phyloP scores from a whole-genome alignment of 495 filamentous ascomycete genomes.

The Daldinia loculata region DNA sequence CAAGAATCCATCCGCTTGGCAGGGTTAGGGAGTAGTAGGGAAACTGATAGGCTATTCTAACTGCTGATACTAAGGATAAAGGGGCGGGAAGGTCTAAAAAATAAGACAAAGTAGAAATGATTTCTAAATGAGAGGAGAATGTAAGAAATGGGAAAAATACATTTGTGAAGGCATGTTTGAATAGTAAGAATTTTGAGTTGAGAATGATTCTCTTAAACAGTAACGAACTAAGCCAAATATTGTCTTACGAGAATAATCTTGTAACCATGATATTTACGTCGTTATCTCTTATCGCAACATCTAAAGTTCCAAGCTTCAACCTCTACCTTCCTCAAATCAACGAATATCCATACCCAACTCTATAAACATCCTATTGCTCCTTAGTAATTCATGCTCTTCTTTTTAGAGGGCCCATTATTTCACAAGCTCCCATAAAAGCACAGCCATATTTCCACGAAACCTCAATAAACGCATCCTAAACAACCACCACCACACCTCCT shows the following conservation, averaged over 20 bases:
- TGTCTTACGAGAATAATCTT: not conserved
- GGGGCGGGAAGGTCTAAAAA: not conserved
- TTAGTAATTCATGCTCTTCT: not conserved
- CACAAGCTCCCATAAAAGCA: not conserved
- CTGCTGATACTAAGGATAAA: not conserved
- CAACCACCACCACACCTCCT: not conserved
- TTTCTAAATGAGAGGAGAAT: not conserved
- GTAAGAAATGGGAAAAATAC: not conserved
- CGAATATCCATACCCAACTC: not conserved
- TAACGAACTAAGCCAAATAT: not conserved
- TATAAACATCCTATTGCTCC: not conserved
- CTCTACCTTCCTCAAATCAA: not conserved
- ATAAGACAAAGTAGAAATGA: too few species aligned
- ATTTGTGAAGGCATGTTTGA: too few species aligned
- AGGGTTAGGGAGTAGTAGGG: constrained; percentile 6
- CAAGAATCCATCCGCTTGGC: constrained; percentile 21
- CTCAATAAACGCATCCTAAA: not conserved
- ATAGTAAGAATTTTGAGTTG: not conserved
- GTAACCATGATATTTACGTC: not conserved
- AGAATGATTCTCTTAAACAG: not conserved
- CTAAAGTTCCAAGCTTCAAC: not conserved
- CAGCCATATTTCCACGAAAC: not conserved
- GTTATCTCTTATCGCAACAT: constrained; percentile 12
- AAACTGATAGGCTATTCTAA: too few species aligned
- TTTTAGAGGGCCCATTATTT: not conserved